These are phyloP conservation scores for Heterobasidion annosum DNA, from an alignment of 1,284 basidiomycete species.

Conservation along the genomic window DNA sequence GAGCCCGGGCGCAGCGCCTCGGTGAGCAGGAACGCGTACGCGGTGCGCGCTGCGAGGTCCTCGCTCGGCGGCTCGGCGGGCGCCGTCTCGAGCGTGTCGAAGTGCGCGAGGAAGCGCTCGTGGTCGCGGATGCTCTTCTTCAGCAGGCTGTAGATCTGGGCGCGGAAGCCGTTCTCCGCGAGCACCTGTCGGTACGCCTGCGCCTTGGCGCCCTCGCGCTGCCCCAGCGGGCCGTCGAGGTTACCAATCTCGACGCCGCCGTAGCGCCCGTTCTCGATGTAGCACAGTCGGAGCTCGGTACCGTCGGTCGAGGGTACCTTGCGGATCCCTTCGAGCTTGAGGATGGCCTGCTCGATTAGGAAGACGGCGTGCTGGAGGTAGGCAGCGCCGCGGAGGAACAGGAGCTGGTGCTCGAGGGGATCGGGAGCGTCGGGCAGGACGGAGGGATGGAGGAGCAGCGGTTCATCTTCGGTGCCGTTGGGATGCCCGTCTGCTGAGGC, in stretches of 20 bases:
- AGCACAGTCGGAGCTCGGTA: constrained; percentile 64
- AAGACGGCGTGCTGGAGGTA: constrained; percentile 68
- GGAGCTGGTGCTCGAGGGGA: constrained; percentile 71
- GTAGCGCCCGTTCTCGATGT: constrained; percentile 59
- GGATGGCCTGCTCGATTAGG: constrained; percentile 60
- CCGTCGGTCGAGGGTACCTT: constrained; percentile 50
- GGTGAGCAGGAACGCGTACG: constrained; percentile 57
- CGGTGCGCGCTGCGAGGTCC: constrained; percentile 45
- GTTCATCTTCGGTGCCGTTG: constrained; percentile 35
- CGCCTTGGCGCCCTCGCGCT: constrained; percentile 44
- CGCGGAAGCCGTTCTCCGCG: constrained; percentile 40
- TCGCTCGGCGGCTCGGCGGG: constrained; percentile 21
- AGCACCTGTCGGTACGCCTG: constrained; percentile 53
- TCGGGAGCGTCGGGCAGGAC: constrained; percentile 66
- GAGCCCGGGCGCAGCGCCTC: constrained; percentile 58
- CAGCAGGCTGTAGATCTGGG: constrained; percentile 46
- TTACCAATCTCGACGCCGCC: constrained; percentile 73
- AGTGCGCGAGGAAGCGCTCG: constrained; percentile 71
- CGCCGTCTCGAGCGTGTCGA: constrained; percentile 55
- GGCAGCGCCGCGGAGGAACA: constrained; percentile 72
- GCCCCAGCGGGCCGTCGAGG: constrained; percentile 64
- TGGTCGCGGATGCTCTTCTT: constrained; percentile 72
- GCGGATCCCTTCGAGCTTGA: constrained; percentile 57
- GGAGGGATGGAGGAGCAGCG: constrained; percentile 51
- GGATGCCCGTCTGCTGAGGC: constrained; percentile 28